phyloP scores from a whole-genome alignment of 1,284 basidiomycete genomes.

The Ganoderma lingzhi region DNA sequence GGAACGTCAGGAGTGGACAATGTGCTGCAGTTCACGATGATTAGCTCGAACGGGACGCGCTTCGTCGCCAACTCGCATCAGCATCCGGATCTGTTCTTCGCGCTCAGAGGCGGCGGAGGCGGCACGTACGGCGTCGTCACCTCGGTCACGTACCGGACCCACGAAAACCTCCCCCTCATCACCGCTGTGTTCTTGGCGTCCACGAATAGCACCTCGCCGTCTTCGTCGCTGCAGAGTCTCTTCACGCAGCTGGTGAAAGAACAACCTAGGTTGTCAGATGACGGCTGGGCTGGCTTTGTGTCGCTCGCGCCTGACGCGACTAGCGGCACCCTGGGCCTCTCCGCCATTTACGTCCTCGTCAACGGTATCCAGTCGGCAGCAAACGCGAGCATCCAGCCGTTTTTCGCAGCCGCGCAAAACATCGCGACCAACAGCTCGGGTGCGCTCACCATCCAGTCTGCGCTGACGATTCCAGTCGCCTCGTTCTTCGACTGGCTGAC shows the following conservation, averaged over 20 bases:
- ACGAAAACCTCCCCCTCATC: constrained; percentile 43
- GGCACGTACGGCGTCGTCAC: constrained; percentile 52
- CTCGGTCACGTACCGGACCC: constrained; percentile 49
- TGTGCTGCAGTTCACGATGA: constrained; percentile 48
- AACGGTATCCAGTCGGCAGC: constrained; percentile 45
- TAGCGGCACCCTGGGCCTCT: constrained; percentile 20
- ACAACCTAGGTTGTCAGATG: constrained; percentile 33
- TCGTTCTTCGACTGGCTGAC: constrained; percentile 42
- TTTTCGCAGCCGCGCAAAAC: constrained; percentile 40
- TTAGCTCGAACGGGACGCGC: constrained; percentile 46
- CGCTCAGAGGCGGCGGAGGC: constrained; percentile 58
- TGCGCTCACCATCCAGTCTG: constrained; percentile 31
- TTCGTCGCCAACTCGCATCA: constrained; percentile 46
- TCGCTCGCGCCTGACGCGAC: constrained; percentile 15
- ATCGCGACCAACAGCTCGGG: constrained; percentile 28
- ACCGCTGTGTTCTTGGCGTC: constrained; percentile 36
- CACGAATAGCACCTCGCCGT: constrained; percentile 23
- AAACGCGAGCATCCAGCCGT: constrained; percentile 42
- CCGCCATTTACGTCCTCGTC: constrained; percentile 40
- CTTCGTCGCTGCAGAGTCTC: constrained; percentile 25
- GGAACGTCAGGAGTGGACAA: constrained; percentile 50
- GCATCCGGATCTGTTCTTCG: constrained; percentile 58
- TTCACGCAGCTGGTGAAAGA: constrained; percentile 32
- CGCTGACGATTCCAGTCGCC: constrained; percentile 27
- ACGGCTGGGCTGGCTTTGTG: constrained; percentile 34